Evolutionary conservation across 73 alveolate genomes (phyloP).

Genomic region (Durusdinium trenchii): DNA sequence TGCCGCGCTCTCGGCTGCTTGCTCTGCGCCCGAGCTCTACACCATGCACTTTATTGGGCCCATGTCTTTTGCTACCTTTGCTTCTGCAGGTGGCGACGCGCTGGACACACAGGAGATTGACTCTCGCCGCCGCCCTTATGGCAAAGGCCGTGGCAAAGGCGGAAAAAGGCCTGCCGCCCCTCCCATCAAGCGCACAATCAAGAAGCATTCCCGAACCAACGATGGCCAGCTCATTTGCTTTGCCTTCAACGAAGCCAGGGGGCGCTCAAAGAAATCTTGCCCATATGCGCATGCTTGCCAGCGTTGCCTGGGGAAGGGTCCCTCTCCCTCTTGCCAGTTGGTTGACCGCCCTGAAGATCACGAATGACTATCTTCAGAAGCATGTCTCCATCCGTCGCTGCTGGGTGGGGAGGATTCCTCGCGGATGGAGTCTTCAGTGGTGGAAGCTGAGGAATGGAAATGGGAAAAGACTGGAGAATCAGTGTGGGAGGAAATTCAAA

Average conservation of each 20-base stretch:
- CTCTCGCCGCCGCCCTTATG: too few relatives aligned
- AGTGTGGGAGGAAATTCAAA: too few relatives aligned
- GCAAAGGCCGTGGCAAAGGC: neutral
- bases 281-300: neutral
- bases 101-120: too few relatives aligned
- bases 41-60: neutral
- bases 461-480: too few relatives aligned
- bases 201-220: neutral
- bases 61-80: neutral
- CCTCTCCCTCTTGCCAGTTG: neutral
- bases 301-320: neutral
- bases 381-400: neutral
- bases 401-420: neutral
- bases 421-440: neutral
- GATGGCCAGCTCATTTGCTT: neutral
- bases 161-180: neutral
- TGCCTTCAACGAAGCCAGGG: neutral
- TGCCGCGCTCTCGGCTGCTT: too few relatives aligned
- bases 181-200: neutral
- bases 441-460: neutral
- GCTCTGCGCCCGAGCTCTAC: neutral
- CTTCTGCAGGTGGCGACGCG: neutral
- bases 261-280: neutral
- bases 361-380: neutral
- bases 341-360: neutral